Evolutionary conservation across 2,329 filamentous ascomycete species (phyloP).

Genomic region (Hypoxylon sp.): DNA sequence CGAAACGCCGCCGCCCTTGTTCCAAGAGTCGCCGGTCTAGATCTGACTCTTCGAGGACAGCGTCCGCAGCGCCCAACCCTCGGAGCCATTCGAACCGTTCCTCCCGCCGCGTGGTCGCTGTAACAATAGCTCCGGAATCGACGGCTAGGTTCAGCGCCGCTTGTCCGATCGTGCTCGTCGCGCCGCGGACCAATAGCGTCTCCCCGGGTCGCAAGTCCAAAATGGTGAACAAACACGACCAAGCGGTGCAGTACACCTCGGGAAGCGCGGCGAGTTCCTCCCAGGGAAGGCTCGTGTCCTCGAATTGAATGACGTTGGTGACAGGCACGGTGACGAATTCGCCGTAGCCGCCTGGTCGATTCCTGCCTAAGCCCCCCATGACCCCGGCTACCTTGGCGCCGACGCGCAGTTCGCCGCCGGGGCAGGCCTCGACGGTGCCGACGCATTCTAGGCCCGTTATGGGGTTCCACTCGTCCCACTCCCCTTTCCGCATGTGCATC

Average conservation of each 20-base stretch:
- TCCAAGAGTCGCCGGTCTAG: conserved; percentile 9
- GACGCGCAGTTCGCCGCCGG: conserved; percentile 49
- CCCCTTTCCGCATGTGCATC: conserved; percentile 62
- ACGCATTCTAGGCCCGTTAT: conserved; percentile 61
- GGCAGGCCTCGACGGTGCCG: conserved; percentile 57
- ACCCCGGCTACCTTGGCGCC: conserved; percentile 56
- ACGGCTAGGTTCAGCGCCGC: conserved; percentile 55
- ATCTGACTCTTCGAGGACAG: conserved; percentile 22
- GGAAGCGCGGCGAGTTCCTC: conserved; percentile 59
- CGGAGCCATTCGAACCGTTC: conserved; percentile 45
- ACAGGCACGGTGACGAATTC: conserved; percentile 56
- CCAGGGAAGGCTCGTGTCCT: conserved; percentile 54
- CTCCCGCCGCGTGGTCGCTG: conserved; percentile 57
- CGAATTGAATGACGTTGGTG: conserved; percentile 54
- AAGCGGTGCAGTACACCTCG: conserved; percentile 59
- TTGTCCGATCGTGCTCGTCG: conserved; percentile 59
- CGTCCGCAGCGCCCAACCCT: conserved; percentile 31
- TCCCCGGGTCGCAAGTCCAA: conserved; percentile 56
- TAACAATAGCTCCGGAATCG: conserved; percentile 55
- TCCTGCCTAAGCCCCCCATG: conserved; percentile 62
- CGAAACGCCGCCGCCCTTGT: conserved; percentile 50
- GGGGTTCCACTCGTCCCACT: conserved; percentile 58
- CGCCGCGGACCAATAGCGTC: conserved; percentile 58
- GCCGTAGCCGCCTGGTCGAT: conserved; percentile 57
- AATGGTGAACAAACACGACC: conserved; percentile 57